These are phyloP conservation scores for Umbellularia californica DNA, from an alignment of 164 flowering plant genomes.

Conservation along the genomic window DNA sequence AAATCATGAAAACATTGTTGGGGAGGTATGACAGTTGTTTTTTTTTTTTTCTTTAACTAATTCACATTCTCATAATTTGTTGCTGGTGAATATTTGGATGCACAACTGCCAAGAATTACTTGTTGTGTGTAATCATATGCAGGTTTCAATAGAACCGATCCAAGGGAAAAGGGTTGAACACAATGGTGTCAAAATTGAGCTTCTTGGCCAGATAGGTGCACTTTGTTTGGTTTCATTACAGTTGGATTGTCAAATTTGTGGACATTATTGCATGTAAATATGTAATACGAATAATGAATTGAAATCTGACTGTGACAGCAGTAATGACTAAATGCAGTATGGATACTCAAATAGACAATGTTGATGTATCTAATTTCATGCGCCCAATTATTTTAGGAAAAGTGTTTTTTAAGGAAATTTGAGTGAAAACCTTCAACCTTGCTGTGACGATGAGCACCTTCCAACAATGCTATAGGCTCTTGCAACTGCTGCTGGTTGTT, in stretches of 20 bases:
- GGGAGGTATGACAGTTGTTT: constrained; percentile 52
- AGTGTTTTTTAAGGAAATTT: too few relatives aligned
- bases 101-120: not conserved
- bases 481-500: too few relatives aligned
- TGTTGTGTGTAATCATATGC: constrained; percentile 4
- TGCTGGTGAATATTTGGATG: not conserved
- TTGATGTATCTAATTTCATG: too few relatives aligned
- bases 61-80: not conserved
- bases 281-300: not conserved
- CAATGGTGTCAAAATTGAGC: constrained; percentile 95
- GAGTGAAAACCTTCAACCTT: too few relatives aligned
- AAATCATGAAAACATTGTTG: constrained; percentile 87
- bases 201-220: constrained; percentile 92
- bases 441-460: too few relatives aligned
- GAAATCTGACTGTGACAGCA: too few relatives aligned
- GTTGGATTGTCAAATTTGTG: not conserved
- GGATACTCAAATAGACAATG: too few relatives aligned
- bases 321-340: too few relatives aligned
- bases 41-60: not conserved
- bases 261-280: constrained; percentile 4
- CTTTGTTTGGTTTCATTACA: not conserved
- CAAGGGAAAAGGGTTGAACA: constrained; percentile 98
- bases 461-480: too few relatives aligned
- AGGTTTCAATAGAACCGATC: constrained; percentile 80
- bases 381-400: too few relatives aligned